phyloP scores from a whole-genome alignment of 768 basidiomycete species.

The Lentinus brumalis region DNA sequence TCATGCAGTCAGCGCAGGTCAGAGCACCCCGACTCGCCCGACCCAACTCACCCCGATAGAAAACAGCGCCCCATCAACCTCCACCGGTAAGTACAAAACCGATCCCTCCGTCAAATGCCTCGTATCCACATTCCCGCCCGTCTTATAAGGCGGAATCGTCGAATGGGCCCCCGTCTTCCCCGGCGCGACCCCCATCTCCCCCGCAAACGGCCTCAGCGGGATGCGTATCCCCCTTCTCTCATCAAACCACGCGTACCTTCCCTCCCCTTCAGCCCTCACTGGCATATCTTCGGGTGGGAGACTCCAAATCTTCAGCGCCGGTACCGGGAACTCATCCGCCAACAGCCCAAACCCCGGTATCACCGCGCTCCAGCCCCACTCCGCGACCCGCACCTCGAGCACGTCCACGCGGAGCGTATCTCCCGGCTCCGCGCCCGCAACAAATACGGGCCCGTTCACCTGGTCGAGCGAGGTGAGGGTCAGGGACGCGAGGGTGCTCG shows the following conservation, averaged over 20 bases:
- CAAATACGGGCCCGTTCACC: slow-evolving; percentile 61
- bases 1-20: not conserved
- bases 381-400: slow-evolving; percentile 48
- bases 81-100: slow-evolving; percentile 58
- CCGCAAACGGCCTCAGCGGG: slow-evolving; percentile 58
- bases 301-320: slow-evolving; percentile 57
- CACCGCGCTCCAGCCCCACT: slow-evolving; percentile 65
- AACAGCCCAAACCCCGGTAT: slow-evolving; percentile 64
- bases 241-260: slow-evolving; percentile 54
- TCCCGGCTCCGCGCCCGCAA: slow-evolving; percentile 53
- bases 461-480: slow-evolving; percentile 53
- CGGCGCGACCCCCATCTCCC: slow-evolving; percentile 65
- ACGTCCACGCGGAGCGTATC: slow-evolving; percentile 65
- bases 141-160: slow-evolving; percentile 63
- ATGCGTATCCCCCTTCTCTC: slow-evolving; percentile 48
- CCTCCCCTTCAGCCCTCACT: slow-evolving; percentile 17
- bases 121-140: slow-evolving; percentile 66
- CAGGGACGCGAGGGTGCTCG: slow-evolving; percentile 39
- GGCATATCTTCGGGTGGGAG: slow-evolving; percentile 30
- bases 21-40: too few relatives aligned
- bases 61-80: slow-evolving; percentile 61
- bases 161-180: slow-evolving; percentile 53
- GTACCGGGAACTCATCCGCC: slow-evolving; percentile 53
- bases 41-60: slow-evolving; percentile 53
- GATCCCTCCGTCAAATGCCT: slow-evolving; percentile 55